Percentiles rank a stretch among this genome's conserved stretches.
Evolutionary conservation across 257 asterid genomes (phyloP).

Genomic region (Ophiorrhiza pumila): DNA sequence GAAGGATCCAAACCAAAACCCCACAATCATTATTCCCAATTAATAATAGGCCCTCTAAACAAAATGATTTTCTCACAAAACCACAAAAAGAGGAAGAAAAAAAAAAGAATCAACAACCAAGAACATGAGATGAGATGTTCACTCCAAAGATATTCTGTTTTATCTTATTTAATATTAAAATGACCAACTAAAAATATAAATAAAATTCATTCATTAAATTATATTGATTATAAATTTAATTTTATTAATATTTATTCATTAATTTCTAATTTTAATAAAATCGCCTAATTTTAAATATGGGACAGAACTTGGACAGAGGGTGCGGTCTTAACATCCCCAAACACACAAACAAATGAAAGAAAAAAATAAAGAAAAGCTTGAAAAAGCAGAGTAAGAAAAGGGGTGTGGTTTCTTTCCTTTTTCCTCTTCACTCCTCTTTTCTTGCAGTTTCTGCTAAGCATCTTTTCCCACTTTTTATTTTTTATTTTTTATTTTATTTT

Average conservation of each 20-base stretch:
- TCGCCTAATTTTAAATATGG: too few species aligned
- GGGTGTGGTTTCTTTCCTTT: conserved; percentile 35
- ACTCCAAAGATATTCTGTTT: too few species aligned
- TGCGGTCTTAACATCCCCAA: too few species aligned
- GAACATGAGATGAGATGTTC: too few species aligned
- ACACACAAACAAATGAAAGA: too few species aligned
- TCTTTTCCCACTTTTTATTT: conserved; percentile 45
- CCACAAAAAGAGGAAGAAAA: conserved; percentile 26
- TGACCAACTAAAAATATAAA: conserved; percentile 6
- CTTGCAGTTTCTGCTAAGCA: conserved; percentile 69
- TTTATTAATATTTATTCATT: too few species aligned
- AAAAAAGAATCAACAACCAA: conserved; percentile 14
- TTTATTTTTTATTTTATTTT: conserved; percentile 34
- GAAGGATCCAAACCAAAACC: conserved; percentile 58
- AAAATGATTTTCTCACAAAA: conserved; percentile 33
- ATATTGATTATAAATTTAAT: too few species aligned
- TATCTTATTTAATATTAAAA: too few species aligned
- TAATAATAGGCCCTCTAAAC: conserved; percentile 41
- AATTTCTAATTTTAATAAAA: too few species aligned
- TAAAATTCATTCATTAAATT: too few species aligned
- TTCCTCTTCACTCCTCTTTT: conserved; percentile 41
- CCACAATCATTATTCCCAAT: conserved; percentile 62
- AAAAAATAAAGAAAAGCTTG: conserved; percentile 24
- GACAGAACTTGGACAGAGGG: too few species aligned
- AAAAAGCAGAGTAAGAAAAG: conserved; percentile 41